Base-by-base conservation (phyloP, 257 asterid species). In the Solanum medicagineum region DNA sequence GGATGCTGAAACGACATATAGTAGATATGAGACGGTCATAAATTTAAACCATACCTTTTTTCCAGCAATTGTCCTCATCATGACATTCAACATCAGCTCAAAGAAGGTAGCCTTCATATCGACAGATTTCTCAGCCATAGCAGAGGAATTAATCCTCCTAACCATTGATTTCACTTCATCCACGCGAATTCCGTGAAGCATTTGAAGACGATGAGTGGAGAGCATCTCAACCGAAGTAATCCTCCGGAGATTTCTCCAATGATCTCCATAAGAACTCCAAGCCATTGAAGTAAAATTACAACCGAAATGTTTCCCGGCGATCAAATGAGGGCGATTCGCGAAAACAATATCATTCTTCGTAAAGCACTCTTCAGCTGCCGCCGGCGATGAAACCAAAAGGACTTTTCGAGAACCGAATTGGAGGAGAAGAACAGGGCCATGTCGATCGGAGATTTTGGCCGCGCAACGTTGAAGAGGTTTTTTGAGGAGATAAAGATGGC, bases 231-330 rank as follows among this genome's bases (percentile, higher is more conserved):
- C 60, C 0, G 92, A 85, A 2, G 94, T 82, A 7, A 93, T 89
- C 57, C 85, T 92, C 0, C 97, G 91, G 1, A 93, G 87, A 83
- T 92, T 57, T 57, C 65, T 57, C 65, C 96, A 92, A 66, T 87
- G 93, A 42, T 92, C 93, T 10, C 96, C 96, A 70, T 93, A 92
- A 8, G 95, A 57, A 10, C 94, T 86, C 95, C 94, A 92, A 1
- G 80, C 87, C 8, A 94, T 86, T 44, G 89, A 85, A 7, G 95
- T 91, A 83, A 90, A 92, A 56, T 90, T 84, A 71, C 89, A 87
- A 2, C 93, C 94, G 17, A 90, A 87, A 90, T 89, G 73, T 44
- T 93, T 90, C 0, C 92, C 94, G 5, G 86, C 89, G 10, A 92
- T 88, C 86, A 92, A 81, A 11, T 53, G 9, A 1, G 98, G 97